Evolutionary conservation across 1,139 yeast species (phyloP).

Genomic region (Taiozyma sp.): DNA sequence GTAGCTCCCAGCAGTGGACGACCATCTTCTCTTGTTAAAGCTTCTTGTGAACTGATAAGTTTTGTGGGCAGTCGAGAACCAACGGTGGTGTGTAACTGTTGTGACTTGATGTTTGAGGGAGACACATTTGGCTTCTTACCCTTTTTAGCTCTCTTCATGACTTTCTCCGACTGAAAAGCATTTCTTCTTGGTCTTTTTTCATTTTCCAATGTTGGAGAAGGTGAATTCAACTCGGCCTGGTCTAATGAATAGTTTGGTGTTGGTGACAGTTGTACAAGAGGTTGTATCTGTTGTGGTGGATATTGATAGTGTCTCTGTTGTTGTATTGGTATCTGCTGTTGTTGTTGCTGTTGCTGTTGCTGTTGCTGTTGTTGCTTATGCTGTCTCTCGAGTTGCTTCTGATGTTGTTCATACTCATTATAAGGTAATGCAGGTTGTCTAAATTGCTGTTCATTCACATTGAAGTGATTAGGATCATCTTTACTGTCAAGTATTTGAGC

Average conservation of each 20-base stretch:
- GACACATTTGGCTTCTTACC: not conserved
- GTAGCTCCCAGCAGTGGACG: slow-evolving; percentile 79
- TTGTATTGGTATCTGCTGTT: slow-evolving; percentile 7
- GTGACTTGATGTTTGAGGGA: not conserved
- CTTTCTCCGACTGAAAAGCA: slow-evolving; percentile 12
- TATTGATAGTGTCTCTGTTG: slow-evolving; percentile 16
- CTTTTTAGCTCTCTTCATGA: not conserved
- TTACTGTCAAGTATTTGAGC: not conserved
- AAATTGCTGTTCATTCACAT: slow-evolving; percentile 7
- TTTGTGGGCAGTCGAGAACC: not conserved
- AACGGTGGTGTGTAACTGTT: not conserved
- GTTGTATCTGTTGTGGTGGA: slow-evolving; percentile 9
- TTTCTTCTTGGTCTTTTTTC: slow-evolving; percentile 9
- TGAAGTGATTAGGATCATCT: slow-evolving; percentile 5
- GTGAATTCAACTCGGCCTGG: not conserved
- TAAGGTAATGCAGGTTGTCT: slow-evolving; percentile 14
- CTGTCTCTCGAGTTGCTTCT: slow-evolving; percentile 7
- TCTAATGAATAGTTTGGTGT: slow-evolving; percentile 6
- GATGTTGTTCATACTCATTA: slow-evolving; percentile 9
- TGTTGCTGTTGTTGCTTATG: slow-evolving; percentile 1
- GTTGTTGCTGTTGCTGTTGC: not conserved
- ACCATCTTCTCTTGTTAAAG: slow-evolving; percentile 47
- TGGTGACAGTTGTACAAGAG: slow-evolving; percentile 7
- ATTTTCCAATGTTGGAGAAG: slow-evolving; percentile 7
- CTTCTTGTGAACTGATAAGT: slow-evolving; percentile 32